Evolutionary conservation across 208 protist genomes (phyloP).

Genomic region (Leishmania mexicana): DNA sequence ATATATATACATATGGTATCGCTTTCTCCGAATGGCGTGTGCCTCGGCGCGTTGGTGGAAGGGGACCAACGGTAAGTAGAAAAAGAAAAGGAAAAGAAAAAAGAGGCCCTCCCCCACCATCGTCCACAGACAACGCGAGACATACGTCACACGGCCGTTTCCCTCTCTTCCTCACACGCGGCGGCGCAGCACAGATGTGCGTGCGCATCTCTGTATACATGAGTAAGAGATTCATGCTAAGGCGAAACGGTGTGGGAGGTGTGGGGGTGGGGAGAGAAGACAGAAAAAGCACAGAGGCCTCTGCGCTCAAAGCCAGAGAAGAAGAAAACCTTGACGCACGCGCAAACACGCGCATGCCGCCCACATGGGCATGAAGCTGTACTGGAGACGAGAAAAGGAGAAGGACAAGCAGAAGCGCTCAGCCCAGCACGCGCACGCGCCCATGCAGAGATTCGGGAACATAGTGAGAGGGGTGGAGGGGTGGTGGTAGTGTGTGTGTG

Average conservation of each 20-base stretch:
- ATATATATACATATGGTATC: background rate
- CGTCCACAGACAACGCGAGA: too few relatives aligned
- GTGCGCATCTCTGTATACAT: background rate
- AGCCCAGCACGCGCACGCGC: too few relatives aligned
- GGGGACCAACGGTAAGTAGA: too few relatives aligned
- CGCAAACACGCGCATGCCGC: background rate
- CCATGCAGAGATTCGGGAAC: background rate
- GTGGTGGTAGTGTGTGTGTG: too few relatives aligned
- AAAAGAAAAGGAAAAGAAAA: too few relatives aligned
- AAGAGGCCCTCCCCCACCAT: too few relatives aligned
- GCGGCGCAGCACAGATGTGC: too few relatives aligned
- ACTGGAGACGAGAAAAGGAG: background rate
- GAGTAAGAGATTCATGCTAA: background rate
- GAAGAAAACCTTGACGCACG: background rate
- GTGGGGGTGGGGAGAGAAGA: background rate
- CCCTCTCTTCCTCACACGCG: too few relatives aligned
- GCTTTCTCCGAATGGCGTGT: background rate
- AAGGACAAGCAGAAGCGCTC: background rate
- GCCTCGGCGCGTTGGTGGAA: background rate
- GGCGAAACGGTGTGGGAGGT: background rate
- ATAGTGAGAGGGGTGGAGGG: too few relatives aligned
- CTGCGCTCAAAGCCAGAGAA: background rate
- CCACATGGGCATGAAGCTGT: background rate
- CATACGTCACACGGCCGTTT: too few relatives aligned
- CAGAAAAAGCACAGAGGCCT: conserved; percentile 17